Conservation (phyloP, 495 filamentous ascomycete genomes). For the Lasiosphaeris hirsuta region DNA sequence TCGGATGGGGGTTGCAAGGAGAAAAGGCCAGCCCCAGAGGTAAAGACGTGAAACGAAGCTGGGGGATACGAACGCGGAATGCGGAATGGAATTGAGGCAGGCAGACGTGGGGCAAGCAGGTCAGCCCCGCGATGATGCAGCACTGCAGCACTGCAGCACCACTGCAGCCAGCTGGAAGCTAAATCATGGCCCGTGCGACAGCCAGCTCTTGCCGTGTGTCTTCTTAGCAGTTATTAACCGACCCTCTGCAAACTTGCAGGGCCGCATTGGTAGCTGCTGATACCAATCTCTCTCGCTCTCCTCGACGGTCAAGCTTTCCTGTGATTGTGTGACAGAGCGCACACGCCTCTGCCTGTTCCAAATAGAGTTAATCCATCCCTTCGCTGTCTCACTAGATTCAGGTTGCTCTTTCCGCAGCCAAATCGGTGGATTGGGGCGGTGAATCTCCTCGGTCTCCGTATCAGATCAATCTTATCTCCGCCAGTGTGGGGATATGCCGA, state of each 20-base stretch:
- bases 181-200: conserved; percentile 5
- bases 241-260: not conserved
- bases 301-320: not conserved
- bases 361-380: not conserved
- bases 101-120: conserved; percentile 23
- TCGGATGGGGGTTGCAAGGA: not conserved
- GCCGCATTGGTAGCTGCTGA: not conserved
- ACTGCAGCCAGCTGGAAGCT: not conserved
- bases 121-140: conserved; percentile 27
- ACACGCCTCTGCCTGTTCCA: not conserved
- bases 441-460: conserved; percentile 32
- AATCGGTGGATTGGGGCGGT: not conserved
- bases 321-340: not conserved
- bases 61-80: not conserved
- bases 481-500: conserved; percentile 17
- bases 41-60: not conserved
- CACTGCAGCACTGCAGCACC: conserved; percentile 1
- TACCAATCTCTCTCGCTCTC: too few species aligned
- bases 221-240: not conserved
- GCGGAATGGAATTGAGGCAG: conserved; percentile 6
- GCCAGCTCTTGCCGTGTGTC: not conserved
- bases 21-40: not conserved
- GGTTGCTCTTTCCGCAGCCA: not conserved
- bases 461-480: conserved; percentile 39
- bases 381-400: not conserved